These are phyloP conservation scores for Lumnitzera littorea DNA, from an alignment of 345 rosid species.

Conservation along the genomic window DNA sequence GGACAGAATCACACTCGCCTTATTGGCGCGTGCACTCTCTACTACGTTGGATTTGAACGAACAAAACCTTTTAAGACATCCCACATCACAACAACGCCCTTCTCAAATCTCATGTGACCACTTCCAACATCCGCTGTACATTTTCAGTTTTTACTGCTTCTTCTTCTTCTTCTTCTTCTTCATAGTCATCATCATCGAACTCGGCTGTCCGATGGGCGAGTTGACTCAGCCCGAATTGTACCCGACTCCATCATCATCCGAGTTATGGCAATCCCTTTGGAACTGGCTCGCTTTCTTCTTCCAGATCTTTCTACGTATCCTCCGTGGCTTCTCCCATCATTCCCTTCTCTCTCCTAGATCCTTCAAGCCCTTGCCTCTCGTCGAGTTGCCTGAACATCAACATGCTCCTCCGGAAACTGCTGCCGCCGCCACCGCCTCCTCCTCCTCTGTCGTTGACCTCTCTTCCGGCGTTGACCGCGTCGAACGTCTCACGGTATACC, in stretches of 20 bases:
- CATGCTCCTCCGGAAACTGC: constrained; percentile 46
- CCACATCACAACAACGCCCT: too few species aligned
- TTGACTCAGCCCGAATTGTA: constrained; percentile 16
- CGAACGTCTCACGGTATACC: constrained; percentile 54
- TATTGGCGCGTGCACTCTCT: too few species aligned
- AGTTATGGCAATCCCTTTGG: constrained; percentile 64
- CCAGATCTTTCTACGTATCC: constrained; percentile 76
- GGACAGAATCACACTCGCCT: too few species aligned
- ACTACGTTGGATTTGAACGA: too few species aligned
- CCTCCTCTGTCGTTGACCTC: constrained; percentile 3
- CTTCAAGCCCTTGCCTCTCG: constrained; percentile 66
- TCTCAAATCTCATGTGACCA: too few species aligned
- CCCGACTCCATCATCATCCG: constrained; percentile 32
- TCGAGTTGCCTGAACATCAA: constrained; percentile 57
- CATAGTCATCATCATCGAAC: too few species aligned
- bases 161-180: too few species aligned
- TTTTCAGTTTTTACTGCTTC: too few species aligned
- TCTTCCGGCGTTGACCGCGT: constrained; percentile 2
- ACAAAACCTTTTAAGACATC: too few species aligned
- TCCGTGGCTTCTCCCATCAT: constrained; percentile 59
- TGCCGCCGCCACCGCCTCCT: constrained; percentile 10
- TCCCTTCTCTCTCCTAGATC: constrained; percentile 52
- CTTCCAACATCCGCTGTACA: too few species aligned
- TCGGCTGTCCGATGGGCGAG: too few species aligned
- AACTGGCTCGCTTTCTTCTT: constrained; percentile 75